Evolutionary conservation across 2,329 filamentous ascomycete species (phyloP), one percentile per base, ranked within the genome.

Genomic region (Colletotrichum tofieldiae): DNA sequence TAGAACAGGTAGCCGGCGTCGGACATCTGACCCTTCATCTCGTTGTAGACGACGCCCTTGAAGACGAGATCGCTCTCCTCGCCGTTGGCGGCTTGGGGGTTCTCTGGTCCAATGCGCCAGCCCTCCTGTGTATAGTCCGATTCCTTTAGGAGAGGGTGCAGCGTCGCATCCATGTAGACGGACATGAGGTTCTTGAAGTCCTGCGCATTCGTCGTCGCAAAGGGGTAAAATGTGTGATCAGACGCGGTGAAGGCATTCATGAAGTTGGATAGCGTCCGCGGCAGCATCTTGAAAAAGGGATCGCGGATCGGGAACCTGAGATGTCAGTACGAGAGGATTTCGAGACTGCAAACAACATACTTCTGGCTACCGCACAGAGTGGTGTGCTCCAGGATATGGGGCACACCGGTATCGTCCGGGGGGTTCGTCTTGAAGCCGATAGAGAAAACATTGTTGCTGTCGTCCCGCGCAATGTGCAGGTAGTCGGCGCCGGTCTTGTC

Each of bases 1-100:
- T 98, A 98, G 85, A 94, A 99, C 0, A 98, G 86, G 78, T 99
- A 99, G 76, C 94, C 94, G 8, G 96, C 95, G 81, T 99, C 96
- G 2, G 96, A 98, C 92, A 98, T 97, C 80, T 98, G 95, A 0
- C 96, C 96, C 84, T 99, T 99, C 96, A 99, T 99, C 85, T 99
- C 96, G 78, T 99, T 99, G 85, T 98, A 98, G 0, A 98, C 96
- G 1, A 98, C 96, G 35, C 96, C 96, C 84, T 98, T 98, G 87
- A 98, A 98, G 0, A 98, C 94, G 51, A 97, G 84, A 74, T 90
- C 91, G 80, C 91, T 90, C 79, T 91, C 89, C 67, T 91, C 87
- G 73, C 74, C 84, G 77, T 77, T 83, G 75, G 68, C 85, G 1
- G 92, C 88, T 62, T 89, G 86, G 1, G 92, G 94, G 80, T 98